Evolutionary conservation across 164 flowering plant species (phyloP).

Genomic region (Santalum album): DNA sequence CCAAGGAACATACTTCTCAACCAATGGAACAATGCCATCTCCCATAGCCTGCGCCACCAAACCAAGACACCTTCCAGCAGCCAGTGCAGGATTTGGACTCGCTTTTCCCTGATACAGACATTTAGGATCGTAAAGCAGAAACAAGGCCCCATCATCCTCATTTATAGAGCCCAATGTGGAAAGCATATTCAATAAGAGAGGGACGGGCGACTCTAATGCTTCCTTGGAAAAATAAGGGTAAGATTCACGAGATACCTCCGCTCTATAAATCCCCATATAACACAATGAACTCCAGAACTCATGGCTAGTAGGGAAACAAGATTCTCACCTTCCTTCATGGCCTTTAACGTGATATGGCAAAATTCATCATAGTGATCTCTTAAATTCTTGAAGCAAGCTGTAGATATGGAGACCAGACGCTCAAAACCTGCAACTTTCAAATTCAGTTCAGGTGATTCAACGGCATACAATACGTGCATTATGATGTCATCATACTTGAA

Average conservation of each 20-base stretch:
- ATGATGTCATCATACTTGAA: slow-evolving; percentile 58
- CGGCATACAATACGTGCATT: slow-evolving; percentile 60
- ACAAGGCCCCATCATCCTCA: slow-evolving; percentile 64
- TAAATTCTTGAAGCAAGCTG: slow-evolving; percentile 46
- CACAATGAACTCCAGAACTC: slow-evolving; percentile 65
- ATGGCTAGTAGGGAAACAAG: slow-evolving; percentile 56
- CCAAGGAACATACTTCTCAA: slow-evolving; percentile 50
- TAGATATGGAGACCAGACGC: slow-evolving; percentile 52
- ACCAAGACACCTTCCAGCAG: slow-evolving; percentile 59
- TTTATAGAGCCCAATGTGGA: slow-evolving; percentile 57
- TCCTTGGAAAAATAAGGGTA: slow-evolving; percentile 56
- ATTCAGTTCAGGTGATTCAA: slow-evolving; percentile 37
- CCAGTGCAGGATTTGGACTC: slow-evolving; percentile 62
- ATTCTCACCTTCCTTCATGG: slow-evolving; percentile 54
- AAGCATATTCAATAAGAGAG: slow-evolving; percentile 45
- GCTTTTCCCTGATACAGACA: too few species aligned
- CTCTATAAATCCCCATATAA: slow-evolving; percentile 47
- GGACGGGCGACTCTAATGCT: slow-evolving; percentile 49
- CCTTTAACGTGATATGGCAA: slow-evolving; percentile 47
- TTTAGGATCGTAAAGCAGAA: too few species aligned
- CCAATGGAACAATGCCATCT: slow-evolving; percentile 57
- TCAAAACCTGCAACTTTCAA: slow-evolving; percentile 59
- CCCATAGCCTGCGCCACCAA: slow-evolving; percentile 55
- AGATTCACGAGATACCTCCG: slow-evolving; percentile 43
- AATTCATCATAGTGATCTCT: slow-evolving; percentile 45